Base-by-base conservation (phyloP, 331 rosid genomes). In the Stylosanthes scabra region DNA sequence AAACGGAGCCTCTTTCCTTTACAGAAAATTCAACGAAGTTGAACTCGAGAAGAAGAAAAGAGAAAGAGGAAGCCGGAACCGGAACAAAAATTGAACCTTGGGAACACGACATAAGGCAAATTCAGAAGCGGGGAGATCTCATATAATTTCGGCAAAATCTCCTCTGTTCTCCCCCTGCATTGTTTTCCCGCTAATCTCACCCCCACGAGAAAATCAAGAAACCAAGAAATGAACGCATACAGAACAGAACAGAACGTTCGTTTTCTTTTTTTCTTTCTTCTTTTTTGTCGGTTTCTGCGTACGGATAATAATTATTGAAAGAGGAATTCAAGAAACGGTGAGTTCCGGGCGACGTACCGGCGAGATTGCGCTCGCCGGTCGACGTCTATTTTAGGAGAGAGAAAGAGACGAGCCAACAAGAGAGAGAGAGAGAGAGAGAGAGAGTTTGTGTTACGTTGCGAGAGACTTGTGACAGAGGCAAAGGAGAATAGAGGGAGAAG, bases 311-410 rank as follows among this genome's bases (percentile, higher is more conserved):
- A 5, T 27, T 31, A 31, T 13, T 2, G 13, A 60, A 15, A 9
- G 12, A 42, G 15, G 16, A 79, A 71, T 52, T 71, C 3, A 2
- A 14, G 10, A 49, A 12, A 49, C n/a, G 6, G 10, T 58, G 42
- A 76, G 57, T 5, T 58, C 74, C 57, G 72, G 66, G 66, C 29
- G 50, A 65, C 37, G 58, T 74, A 49, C 86, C 86, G 89, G 88
- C 91, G 84, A 87, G 86, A 31, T 71, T 78, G 68, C 44, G 57
- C 82, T 86, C 90, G 94, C 89, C 92, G 83, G 89, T 71, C 39
- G 62, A 68, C 66, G 78, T 76, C 7, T 44, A 57, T 12, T 63
- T 54, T 9, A 31, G 51, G 66, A 68, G 69, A 80, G 77, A 85
- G 82, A 82, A 77, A 39, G 76, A 80, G 79, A 85, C 75, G 68